phyloP scores from a whole-genome alignment of 2,329 filamentous ascomycete genomes.

The Lecanicillium sp. region DNA sequence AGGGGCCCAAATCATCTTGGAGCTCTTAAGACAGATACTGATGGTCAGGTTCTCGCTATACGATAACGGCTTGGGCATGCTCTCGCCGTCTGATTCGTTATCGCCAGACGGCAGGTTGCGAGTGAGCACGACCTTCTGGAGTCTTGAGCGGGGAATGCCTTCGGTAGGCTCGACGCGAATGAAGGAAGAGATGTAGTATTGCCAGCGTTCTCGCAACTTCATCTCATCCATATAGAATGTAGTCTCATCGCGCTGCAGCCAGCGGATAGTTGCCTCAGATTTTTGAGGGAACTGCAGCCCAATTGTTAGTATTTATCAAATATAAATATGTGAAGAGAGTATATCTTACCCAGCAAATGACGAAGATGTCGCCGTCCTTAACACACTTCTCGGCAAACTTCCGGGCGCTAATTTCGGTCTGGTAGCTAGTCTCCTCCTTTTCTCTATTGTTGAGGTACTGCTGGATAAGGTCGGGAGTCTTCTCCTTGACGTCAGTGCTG shows the following conservation, averaged over 20 bases:
- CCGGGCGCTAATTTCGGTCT: slow-evolving; percentile 81
- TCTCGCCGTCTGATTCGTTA: slow-evolving; percentile 54
- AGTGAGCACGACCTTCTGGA: slow-evolving; percentile 61
- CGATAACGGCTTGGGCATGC: slow-evolving; percentile 50
- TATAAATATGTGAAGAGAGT: background rate
- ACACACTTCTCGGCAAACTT: slow-evolving; percentile 89
- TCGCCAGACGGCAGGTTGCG: slow-evolving; percentile 60
- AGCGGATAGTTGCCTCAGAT: slow-evolving; percentile 63
- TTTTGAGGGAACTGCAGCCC: slow-evolving; percentile 54
- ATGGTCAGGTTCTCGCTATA: slow-evolving; percentile 62
- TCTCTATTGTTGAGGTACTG: slow-evolving; percentile 77
- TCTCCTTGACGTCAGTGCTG: slow-evolving; percentile 81
- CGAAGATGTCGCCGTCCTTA: slow-evolving; percentile 87
- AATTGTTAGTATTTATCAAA: slow-evolving; percentile 20
- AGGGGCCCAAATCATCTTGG: slow-evolving; percentile 70
- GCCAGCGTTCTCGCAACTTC: slow-evolving; percentile 76
- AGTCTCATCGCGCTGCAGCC: slow-evolving; percentile 58
- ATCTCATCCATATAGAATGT: slow-evolving; percentile 87
- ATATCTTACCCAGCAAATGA: slow-evolving; percentile 79
- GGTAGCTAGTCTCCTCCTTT: slow-evolving; percentile 78
- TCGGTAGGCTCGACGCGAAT: slow-evolving; percentile 84
- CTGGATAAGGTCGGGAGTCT: slow-evolving; percentile 82
- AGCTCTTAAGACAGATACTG: slow-evolving; percentile 68
- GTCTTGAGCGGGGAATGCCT: slow-evolving; percentile 56
- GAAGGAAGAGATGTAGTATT: slow-evolving; percentile 91